Percentiles rank a stretch among this genome's conserved stretches.
These are phyloP conservation scores for Ophiostoma montium DNA, from an alignment of 2,329 filamentous ascomycete genomes.

Conservation along the genomic window DNA sequence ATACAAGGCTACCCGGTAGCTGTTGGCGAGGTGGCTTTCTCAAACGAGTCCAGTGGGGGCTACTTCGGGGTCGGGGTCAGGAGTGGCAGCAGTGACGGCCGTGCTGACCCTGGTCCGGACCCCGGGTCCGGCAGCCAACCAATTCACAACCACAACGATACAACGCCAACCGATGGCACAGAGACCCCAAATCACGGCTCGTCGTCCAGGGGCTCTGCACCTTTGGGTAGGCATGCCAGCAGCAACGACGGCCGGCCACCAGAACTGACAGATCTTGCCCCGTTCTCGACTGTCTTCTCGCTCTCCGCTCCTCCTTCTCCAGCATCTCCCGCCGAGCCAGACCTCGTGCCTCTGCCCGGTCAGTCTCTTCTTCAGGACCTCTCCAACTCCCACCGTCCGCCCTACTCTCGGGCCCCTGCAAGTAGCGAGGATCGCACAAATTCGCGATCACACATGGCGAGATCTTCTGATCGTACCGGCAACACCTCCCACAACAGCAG, in stretches of 20 bases:
- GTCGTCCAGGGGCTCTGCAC: background rate
- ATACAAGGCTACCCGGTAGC: background rate
- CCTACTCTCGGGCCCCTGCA: background rate
- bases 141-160: background rate
- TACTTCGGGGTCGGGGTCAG: background rate
- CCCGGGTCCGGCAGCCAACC: background rate
- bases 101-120: no score
- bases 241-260: background rate
- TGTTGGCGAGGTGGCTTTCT: background rate
- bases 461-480: background rate
- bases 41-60: background rate
- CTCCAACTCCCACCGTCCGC: background rate
- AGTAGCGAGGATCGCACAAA: background rate
- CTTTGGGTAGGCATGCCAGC: background rate
- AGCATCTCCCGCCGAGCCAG: background rate
- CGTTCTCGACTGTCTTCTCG: background rate
- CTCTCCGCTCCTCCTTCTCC: background rate
- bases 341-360: background rate
- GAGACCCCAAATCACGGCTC: background rate
- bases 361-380: background rate
- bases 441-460: constrained; percentile 1
- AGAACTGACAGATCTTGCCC: background rate
- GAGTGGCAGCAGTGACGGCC: background rate
- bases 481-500: background rate
- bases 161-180: background rate